Percentiles rank a stretch among this genome's conserved stretches.
Evolutionary conservation across 805 yeast species (phyloP).

Genomic region (Wickerhamiella spandovensis): DNA sequence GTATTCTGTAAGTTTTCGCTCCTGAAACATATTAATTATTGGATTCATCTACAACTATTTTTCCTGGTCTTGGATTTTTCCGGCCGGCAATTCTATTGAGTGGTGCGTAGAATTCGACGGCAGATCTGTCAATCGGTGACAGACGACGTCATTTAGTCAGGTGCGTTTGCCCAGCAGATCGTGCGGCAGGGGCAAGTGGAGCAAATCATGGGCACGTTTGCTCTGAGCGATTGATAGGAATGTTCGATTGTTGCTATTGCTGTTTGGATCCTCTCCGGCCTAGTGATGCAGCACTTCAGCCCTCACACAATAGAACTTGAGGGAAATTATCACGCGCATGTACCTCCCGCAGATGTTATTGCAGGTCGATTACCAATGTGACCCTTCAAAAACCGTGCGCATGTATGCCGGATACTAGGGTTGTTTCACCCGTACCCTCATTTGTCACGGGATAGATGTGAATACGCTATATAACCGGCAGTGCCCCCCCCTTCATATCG

Average conservation of each 20-base stretch:
- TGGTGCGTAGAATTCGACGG: not conserved
- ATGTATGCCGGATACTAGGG: not conserved
- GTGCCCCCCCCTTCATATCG: not conserved
- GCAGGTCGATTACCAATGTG: not conserved
- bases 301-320: not conserved
- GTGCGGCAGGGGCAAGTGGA: not conserved
- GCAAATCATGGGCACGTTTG: not conserved
- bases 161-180: not conserved
- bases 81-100: not conserved
- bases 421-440: not conserved
- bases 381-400: not conserved
- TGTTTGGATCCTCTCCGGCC: too few species aligned
- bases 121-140: not conserved
- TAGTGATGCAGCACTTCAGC: too few species aligned
- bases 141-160: not conserved
- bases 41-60: not conserved
- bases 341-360: not conserved
- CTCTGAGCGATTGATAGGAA: not conserved
- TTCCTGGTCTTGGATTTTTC: not conserved
- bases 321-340: not conserved
- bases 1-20: too few species aligned
- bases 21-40: too few species aligned
- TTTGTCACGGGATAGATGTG: not conserved
- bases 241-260: not conserved
- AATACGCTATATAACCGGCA: not conserved